Evolutionary conservation across 1,139 yeast genomes (phyloP).

Genomic region (Dujonia santamariae): DNA sequence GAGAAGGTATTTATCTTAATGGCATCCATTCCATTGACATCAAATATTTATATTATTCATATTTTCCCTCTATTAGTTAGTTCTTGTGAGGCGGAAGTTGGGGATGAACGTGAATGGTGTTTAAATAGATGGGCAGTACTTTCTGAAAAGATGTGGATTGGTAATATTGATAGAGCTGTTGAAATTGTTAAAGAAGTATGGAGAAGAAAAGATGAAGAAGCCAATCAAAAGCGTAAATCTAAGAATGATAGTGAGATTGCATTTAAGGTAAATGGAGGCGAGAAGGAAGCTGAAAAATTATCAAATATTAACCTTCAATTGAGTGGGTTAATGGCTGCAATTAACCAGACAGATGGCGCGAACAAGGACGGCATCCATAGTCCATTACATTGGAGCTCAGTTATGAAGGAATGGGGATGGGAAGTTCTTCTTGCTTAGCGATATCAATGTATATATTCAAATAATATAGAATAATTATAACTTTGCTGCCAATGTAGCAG

Average conservation of each 20-base stretch:
- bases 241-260: conserved; percentile 5
- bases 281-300: conserved; percentile 11
- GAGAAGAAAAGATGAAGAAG: conserved; percentile 52
- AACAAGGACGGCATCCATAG: conserved; percentile 42
- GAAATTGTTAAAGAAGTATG: conserved; percentile 73
- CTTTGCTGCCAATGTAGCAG: too few species aligned
- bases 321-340: conserved; percentile 43
- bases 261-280: conserved; percentile 4
- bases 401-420: conserved; percentile 78
- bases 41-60: conserved; percentile 55
- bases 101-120: conserved; percentile 64
- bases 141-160: conserved; percentile 56
- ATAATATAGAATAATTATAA: too few species aligned
- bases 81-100: conserved; percentile 59
- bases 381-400: conserved; percentile 63
- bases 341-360: conserved; percentile 25
- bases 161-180: conserved; percentile 60
- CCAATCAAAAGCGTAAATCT: conserved; percentile 12
- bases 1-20: conserved; percentile 56
- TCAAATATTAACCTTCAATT: conserved; percentile 34
- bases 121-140: conserved; percentile 56
- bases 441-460: too few species aligned
- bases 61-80: conserved; percentile 62
- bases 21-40: conserved; percentile 61
- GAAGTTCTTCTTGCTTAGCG: conserved; percentile 60